A percentile compares a stretch with the other conserved stretches of the same genome.
phyloP scores from a whole-genome alignment of 805 yeast species.

The Starmerella vaccinii region DNA sequence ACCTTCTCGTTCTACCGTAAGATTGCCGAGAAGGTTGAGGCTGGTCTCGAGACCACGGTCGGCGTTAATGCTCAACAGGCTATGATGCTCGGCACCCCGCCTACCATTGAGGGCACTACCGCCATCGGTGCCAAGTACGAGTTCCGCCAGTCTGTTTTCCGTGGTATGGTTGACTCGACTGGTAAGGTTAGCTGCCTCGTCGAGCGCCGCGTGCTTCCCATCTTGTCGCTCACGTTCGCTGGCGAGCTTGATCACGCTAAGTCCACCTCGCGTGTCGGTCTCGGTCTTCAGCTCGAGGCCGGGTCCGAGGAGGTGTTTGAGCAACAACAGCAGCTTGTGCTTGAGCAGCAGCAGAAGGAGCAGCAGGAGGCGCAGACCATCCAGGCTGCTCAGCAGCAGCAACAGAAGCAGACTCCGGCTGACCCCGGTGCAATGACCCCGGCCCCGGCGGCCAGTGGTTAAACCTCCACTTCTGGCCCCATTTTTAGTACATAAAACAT shows the following conservation, averaged over 20 bases:
- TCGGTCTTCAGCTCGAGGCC: constrained; percentile 91
- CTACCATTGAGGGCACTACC: constrained; percentile 81
- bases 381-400: constrained; percentile 5
- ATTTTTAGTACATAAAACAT: constrained; percentile 4
- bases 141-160: constrained; percentile 88
- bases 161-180: constrained; percentile 84
- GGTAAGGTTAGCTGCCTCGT: constrained; percentile 87
- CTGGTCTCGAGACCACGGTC: constrained; percentile 69
- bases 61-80: constrained; percentile 57
- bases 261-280: constrained; percentile 71
- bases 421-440: constrained; percentile 9
- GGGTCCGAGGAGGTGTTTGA: constrained; percentile 86
- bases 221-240: constrained; percentile 73
- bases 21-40: constrained; percentile 86
- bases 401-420: constrained; percentile 3
- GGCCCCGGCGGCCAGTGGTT: constrained; percentile 10
- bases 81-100: constrained; percentile 69
- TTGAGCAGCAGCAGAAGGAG: constrained; percentile 20
- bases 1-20: constrained; percentile 89
- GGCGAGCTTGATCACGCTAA: constrained; percentile 88
- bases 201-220: constrained; percentile 89
- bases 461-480: not conserved
- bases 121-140: constrained; percentile 95
- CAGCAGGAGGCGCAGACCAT: constrained; percentile 13
- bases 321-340: constrained; percentile 30